Percentiles rank a stretch among this genome's conserved stretches.
phyloP scores from a whole-genome alignment of 805 yeast genomes.

The Candida ulmi region DNA sequence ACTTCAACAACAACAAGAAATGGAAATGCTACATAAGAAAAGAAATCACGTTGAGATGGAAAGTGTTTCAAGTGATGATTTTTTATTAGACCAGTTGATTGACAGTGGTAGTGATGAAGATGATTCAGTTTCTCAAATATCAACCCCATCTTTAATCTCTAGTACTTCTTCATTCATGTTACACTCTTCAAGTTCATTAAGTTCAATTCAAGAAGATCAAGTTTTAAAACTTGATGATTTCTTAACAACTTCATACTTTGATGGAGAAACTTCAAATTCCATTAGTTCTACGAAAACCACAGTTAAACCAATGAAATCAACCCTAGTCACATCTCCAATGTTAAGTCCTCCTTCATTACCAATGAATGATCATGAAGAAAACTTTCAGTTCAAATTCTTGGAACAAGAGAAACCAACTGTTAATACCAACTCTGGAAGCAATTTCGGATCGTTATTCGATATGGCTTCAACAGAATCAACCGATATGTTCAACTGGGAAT shows the following conservation, averaged over 20 bases:
- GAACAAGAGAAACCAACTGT: conserved; percentile 12
- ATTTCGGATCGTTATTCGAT: conserved; percentile 13
- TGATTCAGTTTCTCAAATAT: conserved; percentile 18
- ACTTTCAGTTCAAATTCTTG: conserved; percentile 20
- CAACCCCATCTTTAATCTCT: conserved; percentile 21
- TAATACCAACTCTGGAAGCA: conserved; percentile 8
- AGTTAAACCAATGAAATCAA: background rate
- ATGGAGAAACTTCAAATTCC: conserved; percentile 7
- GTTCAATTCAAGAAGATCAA: conserved; percentile 21
- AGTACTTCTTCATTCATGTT: conserved; percentile 11
- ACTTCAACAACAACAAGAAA: conserved; percentile 12
- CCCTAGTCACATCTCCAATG: background rate
- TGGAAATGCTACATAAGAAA: conserved; percentile 14
- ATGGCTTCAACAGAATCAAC: conserved; percentile 6
- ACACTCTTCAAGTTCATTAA: conserved; percentile 13
- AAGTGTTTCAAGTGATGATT: conserved; percentile 10
- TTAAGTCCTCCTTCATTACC: conserved; percentile 7
- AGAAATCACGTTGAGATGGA: conserved; percentile 16
- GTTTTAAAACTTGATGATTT: conserved; percentile 21
- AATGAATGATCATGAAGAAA: conserved; percentile 7
- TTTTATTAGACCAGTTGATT: background rate
- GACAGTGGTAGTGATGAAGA: conserved; percentile 15
- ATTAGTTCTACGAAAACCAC: conserved; percentile 7
- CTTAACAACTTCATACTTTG: conserved; percentile 19
- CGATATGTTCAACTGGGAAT: conserved; percentile 15